Evolutionary conservation across 805 yeast species (phyloP).

Genomic region (Candida wancherniae): DNA sequence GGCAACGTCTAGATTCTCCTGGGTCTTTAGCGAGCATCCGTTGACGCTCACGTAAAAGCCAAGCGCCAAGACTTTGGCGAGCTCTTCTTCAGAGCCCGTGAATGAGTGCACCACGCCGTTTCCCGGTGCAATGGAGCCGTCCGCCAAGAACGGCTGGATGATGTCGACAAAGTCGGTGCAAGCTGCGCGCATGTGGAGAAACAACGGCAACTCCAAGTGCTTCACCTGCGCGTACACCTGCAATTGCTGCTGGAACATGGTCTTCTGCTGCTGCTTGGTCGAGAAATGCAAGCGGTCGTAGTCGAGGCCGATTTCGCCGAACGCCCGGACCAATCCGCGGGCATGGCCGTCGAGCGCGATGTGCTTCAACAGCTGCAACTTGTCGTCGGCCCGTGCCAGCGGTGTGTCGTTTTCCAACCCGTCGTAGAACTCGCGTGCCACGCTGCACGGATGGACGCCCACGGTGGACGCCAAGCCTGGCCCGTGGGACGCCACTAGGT

Average conservation of each 20-base stretch:
- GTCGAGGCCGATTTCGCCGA: constrained; percentile 95
- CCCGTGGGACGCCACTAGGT: constrained; percentile 38
- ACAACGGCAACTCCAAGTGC: constrained; percentile 62
- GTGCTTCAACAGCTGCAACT: constrained; percentile 45
- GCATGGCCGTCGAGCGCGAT: constrained; percentile 46
- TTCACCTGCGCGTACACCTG: constrained; percentile 47
- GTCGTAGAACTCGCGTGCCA: constrained; percentile 40
- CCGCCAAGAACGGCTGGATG: constrained; percentile 55
- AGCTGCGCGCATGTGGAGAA: constrained; percentile 86
- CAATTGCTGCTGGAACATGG: constrained; percentile 70
- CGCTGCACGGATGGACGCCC: constrained; percentile 95
- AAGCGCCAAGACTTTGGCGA: constrained; percentile 48
- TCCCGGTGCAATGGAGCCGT: constrained; percentile 35
- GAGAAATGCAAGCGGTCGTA: constrained; percentile 85
- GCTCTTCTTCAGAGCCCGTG: constrained; percentile 73
- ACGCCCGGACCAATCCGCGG: constrained; percentile 61
- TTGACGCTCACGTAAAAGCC: constrained; percentile 78
- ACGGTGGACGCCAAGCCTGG: constrained; percentile 55
- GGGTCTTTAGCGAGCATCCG: constrained; percentile 86
- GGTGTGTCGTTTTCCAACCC: constrained; percentile 33
- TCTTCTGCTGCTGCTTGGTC: constrained; percentile 57
- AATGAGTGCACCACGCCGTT: constrained; percentile 93
- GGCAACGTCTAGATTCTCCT: constrained; percentile 67
- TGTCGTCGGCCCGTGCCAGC: constrained; percentile 29
- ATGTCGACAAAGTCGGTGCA: constrained; percentile 70